Base-by-base conservation (phyloP, 176 grass and related monocot species). In the Urochloa ruziziensis region DNA sequence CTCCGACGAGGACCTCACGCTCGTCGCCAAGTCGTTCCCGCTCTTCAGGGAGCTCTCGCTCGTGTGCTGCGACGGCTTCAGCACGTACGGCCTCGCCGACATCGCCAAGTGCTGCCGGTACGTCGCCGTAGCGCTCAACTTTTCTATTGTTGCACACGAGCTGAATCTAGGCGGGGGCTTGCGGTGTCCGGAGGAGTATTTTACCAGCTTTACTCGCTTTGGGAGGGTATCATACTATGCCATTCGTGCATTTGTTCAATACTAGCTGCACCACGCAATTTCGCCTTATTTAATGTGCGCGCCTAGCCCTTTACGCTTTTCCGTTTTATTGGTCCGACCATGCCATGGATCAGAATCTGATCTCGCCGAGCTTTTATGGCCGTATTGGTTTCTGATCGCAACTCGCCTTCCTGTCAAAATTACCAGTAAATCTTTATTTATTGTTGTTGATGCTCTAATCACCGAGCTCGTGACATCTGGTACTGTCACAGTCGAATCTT, bases 41-140 rank as follows among this genome's bases (percentile, higher is more conserved):
- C 70, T 72, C 25, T 93, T 98, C 78, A 94, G 47, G 78, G 93
- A 92, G 21, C 91, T 98, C 79, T 84, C 91, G 33, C 88, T 98
- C 11, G 87, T 95, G 28, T 94, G 91, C 91, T 98, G 96, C 56
- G 96, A 98, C 37, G 96, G 96, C 1, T 98, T 98, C 85, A 91
- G 91, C 93, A 98, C 96, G 3, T 19, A 67, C 16, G 96, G 96
- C 48, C 96, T 98, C 75, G 91, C 96, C 21, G 35, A 57, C 77
- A 85, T 98, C 70, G 91, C 91, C 42, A 89, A 88, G 84, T 53
- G 85, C 12, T 98, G 96, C 96, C 86, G 93, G 96, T 95, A 84
- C 34, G 77, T 6, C 34, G 54, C 62, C 19, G 6, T 80, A 32
- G 49, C 58, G 10, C 77, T 5, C 7, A 39, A 59, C 33, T 73